Base-by-base conservation (phyloP, 106 monocot genomes). In the Iris macrosiphon region DNA sequence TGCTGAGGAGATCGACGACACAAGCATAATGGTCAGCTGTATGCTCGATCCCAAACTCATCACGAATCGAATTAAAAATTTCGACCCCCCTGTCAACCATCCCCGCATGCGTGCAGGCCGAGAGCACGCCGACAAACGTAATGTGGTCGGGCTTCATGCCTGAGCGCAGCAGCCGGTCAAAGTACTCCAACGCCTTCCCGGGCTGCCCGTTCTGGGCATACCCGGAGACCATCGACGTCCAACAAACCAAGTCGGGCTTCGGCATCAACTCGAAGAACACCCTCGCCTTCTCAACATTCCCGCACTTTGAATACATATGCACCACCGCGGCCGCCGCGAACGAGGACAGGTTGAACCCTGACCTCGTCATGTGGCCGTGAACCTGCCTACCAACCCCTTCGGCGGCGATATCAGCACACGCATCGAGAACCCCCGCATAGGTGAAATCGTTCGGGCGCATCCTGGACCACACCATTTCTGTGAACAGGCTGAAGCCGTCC, bases 301-400 rank as follows among this genome's bases (percentile, higher is more conserved):
- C 67, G 18, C 67, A 67, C 49, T 67, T 67, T 0, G 67, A 34
- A 40, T 67, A 67, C 67, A 67, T 67, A 40, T 67, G 45, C 2
- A 67, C 37, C 26, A 67, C 3, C 11, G 67, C 37, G 40, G 45
- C 47, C 3, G 67, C 57, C 19, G 67, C 67, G 40, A 67, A 67
- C 13, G 58, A 67, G 7, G 20, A 38, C 3, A 29, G 38, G 1
- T 40, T 24, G 15, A 29, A 67, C 33, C 67, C 55, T 19, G 49
- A 37, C 58, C 67, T 48, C 13, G 40, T 16, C 67, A 67, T 67
- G 46, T 67, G 57, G 15, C 58, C 58, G 49, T 67, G 67, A 8
- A 58, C 37, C 34, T 67, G 45, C 17, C 46, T 67, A 18, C 67
- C 67, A 5, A 58, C 15, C 16, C 29, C 49, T 45, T 49, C 67